phyloP scores from a whole-genome alignment of 2,329 filamentous ascomycete genomes.

The Stachybotrys echinatus region DNA sequence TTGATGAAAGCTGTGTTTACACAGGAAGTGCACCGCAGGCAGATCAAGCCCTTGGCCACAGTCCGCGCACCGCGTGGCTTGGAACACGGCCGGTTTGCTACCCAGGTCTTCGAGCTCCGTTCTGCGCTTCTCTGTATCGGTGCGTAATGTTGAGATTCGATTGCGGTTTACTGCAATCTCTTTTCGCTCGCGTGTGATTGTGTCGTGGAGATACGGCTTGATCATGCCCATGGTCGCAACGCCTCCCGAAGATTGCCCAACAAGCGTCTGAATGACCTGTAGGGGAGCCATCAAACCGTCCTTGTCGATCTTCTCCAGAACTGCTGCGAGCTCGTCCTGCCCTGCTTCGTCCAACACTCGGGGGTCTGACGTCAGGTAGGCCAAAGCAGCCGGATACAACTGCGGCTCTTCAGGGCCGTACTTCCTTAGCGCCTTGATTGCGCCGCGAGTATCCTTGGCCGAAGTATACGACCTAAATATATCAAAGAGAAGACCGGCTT shows the following conservation, averaged over 20 bases:
- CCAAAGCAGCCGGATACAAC: conserved; percentile 84
- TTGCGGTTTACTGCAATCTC: conserved; percentile 78
- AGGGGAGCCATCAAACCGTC: conserved; percentile 92
- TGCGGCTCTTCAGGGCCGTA: conserved; percentile 90
- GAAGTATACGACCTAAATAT: conserved; percentile 96
- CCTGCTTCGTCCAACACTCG: conserved; percentile 81
- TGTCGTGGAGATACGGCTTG: conserved; percentile 84
- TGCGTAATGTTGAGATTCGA: conserved; percentile 76
- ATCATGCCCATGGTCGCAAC: conserved; percentile 98
- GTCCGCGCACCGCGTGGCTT: conserved; percentile 79
- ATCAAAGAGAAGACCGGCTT: conserved; percentile 85
- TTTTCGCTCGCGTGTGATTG: conserved; percentile 80
- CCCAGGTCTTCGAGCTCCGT: conserved; percentile 72
- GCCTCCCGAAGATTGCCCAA: conserved; percentile 46
- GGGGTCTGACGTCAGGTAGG: conserved; percentile 86
- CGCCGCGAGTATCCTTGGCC: conserved; percentile 84
- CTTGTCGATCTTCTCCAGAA: conserved; percentile 81
- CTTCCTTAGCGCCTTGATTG: conserved; percentile 82
- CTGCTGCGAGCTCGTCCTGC: conserved; percentile 69
- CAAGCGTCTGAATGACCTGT: conserved; percentile 90
- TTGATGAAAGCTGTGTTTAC: conserved; percentile 96
- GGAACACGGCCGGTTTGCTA: conserved; percentile 81
- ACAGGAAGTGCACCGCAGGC: conserved; percentile 91
- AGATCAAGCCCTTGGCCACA: conserved; percentile 77
- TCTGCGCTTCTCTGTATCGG: conserved; percentile 76